Evolutionary conservation across 768 basidiomycete species (phyloP).

Genomic region (Lactarius hengduanensis): DNA sequence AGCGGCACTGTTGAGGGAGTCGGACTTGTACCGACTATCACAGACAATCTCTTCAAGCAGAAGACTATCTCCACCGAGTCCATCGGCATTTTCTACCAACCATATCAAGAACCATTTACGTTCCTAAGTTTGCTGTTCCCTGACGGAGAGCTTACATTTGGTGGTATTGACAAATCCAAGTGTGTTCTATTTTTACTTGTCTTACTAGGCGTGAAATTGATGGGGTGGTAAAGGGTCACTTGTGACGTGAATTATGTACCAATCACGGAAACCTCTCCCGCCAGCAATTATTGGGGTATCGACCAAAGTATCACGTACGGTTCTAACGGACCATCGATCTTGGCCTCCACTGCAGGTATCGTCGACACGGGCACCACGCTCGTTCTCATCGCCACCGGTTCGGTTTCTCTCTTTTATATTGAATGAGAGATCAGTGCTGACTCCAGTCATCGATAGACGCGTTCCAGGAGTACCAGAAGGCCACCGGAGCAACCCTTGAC

Average conservation of each 20-base stretch:
- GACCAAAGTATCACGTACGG: constrained; percentile 45
- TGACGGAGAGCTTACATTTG: constrained; percentile 59
- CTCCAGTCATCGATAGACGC: constrained; percentile 38
- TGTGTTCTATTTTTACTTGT: constrained; percentile 24
- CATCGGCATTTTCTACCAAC: constrained; percentile 52
- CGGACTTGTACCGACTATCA: constrained; percentile 50
- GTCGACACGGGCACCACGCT: constrained; percentile 58
- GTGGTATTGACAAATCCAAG: constrained; percentile 49
- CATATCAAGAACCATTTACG: too few species aligned
- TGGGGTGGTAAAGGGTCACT: constrained; percentile 33
- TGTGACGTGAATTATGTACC: constrained; percentile 40
- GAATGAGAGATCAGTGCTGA: neutral
- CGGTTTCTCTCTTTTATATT: neutral
- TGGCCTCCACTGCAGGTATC: constrained; percentile 45
- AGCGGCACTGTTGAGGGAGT: constrained; percentile 42
- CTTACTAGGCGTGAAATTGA: constrained; percentile 26
- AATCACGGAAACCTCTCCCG: constrained; percentile 47
- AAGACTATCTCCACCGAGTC: constrained; percentile 45
- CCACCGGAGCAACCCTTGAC: constrained; percentile 54
- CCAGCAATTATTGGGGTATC: constrained; percentile 50
- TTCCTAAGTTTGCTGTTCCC: constrained; percentile 30
- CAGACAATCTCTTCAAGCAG: constrained; percentile 52
- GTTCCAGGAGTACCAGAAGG: constrained; percentile 54
- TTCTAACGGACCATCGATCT: constrained; percentile 32
- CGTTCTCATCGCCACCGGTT: constrained; percentile 49